These are phyloP conservation scores for Parathielavia appendiculata DNA, from an alignment of 495 filamentous ascomycete genomes.

Conservation along the genomic window DNA sequence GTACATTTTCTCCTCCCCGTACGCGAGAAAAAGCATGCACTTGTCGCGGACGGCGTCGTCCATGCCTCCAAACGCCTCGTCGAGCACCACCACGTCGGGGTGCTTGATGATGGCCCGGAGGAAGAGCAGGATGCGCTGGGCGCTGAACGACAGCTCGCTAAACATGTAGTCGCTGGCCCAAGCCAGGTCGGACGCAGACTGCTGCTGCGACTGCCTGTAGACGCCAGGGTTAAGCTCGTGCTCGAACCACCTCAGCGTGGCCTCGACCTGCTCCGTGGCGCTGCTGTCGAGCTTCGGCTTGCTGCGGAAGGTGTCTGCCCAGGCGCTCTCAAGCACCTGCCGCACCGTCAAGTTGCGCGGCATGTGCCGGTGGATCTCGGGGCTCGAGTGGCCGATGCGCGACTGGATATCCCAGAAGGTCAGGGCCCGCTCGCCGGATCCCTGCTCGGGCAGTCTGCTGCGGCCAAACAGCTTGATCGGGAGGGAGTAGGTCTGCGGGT, in stretches of 20 bases:
- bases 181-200: slow-evolving; percentile 30
- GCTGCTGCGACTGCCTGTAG: not conserved
- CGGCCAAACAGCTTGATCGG: slow-evolving; percentile 82
- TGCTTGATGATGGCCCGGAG: slow-evolving; percentile 75
- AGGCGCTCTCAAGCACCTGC: slow-evolving; percentile 73
- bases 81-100: slow-evolving; percentile 84
- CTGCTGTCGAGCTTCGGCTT: slow-evolving; percentile 57
- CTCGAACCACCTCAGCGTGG: slow-evolving; percentile 67
- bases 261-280: slow-evolving; percentile 53
- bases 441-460: slow-evolving; percentile 65
- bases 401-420: slow-evolving; percentile 89
- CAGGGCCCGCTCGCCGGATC: slow-evolving; percentile 61
- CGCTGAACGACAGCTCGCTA: slow-evolving; percentile 66
- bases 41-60: slow-evolving; percentile 74
- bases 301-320: slow-evolving; percentile 77
- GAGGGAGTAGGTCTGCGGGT: slow-evolving; percentile 86
- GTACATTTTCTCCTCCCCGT: slow-evolving; percentile 48
- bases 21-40: slow-evolving; percentile 70
- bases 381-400: slow-evolving; percentile 85
- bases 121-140: slow-evolving; percentile 81
- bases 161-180: slow-evolving; percentile 71
- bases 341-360: slow-evolving; percentile 71
- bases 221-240: slow-evolving; percentile 58
- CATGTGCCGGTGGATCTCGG: slow-evolving; percentile 91
- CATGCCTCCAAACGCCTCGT: slow-evolving; percentile 92